phyloP scores from a whole-genome alignment of 352 stramenopile genomes.

The Phytopythium oedochilum region DNA sequence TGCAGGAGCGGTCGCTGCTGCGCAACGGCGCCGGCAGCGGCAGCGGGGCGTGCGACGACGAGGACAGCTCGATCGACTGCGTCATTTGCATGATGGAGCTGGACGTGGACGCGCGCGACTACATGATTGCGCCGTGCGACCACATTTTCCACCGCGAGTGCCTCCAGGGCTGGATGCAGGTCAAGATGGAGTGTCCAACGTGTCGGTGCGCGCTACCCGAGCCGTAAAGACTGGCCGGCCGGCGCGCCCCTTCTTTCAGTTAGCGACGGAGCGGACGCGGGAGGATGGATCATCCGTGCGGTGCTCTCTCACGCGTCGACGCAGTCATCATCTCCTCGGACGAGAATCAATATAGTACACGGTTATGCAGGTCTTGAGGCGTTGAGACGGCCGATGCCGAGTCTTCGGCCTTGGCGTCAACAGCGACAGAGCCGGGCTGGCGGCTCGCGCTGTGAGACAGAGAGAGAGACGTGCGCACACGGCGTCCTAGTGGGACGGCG shows the following conservation, averaged over 20 bases:
- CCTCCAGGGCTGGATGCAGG: conserved; percentile 95
- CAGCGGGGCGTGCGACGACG: conserved; percentile 34
- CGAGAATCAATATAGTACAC: conserved; percentile 1
- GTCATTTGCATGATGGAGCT: conserved; percentile 88
- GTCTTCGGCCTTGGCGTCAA: too few species aligned
- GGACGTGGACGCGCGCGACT: conserved; percentile 76
- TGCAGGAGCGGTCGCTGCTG: conserved; percentile 61
- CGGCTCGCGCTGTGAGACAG: too few species aligned
- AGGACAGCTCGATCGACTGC: conserved; percentile 69
- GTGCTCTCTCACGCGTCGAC: too few species aligned
- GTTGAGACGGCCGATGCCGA: too few species aligned
- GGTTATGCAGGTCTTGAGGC: too few species aligned
- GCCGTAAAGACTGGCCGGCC: conserved; percentile 41
- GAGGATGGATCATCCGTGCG: too few species aligned
- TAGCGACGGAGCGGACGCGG: not conserved
- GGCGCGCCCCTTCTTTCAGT: not conserved
- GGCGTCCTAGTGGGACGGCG: too few species aligned
- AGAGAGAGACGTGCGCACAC: too few species aligned
- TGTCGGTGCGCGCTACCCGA: conserved; percentile 89
- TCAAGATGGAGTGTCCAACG: conserved; percentile 97
- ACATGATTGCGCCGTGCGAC: conserved; percentile 96
- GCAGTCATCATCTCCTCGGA: too few species aligned
- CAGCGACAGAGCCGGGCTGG: too few species aligned
- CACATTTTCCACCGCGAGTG: conserved; percentile 96
- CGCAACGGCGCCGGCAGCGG: conserved; percentile 12